Conservation (phyloP, 345 rosid species). For the Hypericum perforatum region DNA sequence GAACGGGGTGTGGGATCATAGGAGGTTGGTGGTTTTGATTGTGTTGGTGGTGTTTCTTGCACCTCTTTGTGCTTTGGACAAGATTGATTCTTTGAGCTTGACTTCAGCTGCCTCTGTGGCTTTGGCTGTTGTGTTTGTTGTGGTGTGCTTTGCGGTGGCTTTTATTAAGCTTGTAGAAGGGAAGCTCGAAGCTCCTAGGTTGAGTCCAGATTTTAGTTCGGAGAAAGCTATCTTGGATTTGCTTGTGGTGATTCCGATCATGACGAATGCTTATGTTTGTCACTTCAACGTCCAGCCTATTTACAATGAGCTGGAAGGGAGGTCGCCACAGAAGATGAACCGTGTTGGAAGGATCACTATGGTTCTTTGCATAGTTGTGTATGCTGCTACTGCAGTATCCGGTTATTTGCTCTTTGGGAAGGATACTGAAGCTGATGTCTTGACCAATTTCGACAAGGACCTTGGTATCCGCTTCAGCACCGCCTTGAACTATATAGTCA, state of each 20-base stretch:
- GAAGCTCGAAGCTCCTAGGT: constrained; percentile 57
- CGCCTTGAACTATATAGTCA: constrained; percentile 68
- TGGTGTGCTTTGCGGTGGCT: constrained; percentile 65
- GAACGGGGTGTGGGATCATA: constrained; percentile 87
- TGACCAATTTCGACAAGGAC: constrained; percentile 85
- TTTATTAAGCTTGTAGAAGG: constrained; percentile 77
- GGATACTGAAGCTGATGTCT: constrained; percentile 70
- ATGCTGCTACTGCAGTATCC: constrained; percentile 63
- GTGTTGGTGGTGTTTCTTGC: constrained; percentile 70
- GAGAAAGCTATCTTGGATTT: constrained; percentile 63
- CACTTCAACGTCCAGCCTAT: constrained; percentile 95
- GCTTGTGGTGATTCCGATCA: constrained; percentile 87
- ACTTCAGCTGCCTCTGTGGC: constrained; percentile 95
- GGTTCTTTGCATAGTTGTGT: constrained; percentile 53
- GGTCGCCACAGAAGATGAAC: constrained; percentile 76
- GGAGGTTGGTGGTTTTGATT: constrained; percentile 56
- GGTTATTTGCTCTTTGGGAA: constrained; percentile 82
- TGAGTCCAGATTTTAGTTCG: constrained; percentile 72
- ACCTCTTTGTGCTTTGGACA: constrained; percentile 70
- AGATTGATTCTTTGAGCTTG: constrained; percentile 79
- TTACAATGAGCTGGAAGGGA: constrained; percentile 75
- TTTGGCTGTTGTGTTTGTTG: constrained; percentile 76
- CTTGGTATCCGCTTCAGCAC: constrained; percentile 75
- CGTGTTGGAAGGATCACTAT: constrained; percentile 76
- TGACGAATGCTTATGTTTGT: constrained; percentile 85